These are phyloP conservation scores for Paxillus ammoniavirescens DNA, from an alignment of 768 basidiomycete genomes.

Conservation along the genomic window DNA sequence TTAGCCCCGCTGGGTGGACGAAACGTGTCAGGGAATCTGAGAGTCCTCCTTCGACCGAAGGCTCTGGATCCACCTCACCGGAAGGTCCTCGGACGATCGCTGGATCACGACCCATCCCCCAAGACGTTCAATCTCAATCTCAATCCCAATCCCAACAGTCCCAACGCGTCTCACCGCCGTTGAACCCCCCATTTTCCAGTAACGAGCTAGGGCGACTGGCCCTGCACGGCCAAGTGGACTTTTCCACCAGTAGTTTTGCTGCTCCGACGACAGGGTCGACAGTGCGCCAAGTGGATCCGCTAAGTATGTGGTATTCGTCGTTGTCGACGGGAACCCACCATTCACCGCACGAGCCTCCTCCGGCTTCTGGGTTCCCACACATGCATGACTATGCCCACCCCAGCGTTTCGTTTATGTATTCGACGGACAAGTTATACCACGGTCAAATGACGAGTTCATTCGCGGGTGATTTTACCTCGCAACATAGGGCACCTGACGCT, in stretches of 20 bases:
- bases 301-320: conserved; percentile 21
- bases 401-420: conserved; percentile 4
- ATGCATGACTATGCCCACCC: conserved; percentile 1
- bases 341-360: not conserved
- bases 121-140: conserved; percentile 15
- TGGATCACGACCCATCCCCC: conserved; percentile 34
- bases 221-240: conserved; percentile 31
- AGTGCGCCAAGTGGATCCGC: conserved; percentile 1
- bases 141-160: conserved; percentile 1
- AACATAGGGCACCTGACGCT: not conserved
- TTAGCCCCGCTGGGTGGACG: conserved; percentile 47
- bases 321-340: conserved; percentile 1
- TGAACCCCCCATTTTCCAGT: conserved; percentile 52
- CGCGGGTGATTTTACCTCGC: not conserved
- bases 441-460: conserved; percentile 15
- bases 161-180: conserved; percentile 15
- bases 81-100: conserved; percentile 29
- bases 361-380: not conserved
- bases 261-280: not conserved
- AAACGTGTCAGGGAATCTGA: conserved; percentile 68
- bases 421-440: conserved; percentile 23
- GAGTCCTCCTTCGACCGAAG: conserved; percentile 31
- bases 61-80: conserved; percentile 2
- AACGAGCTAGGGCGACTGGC: conserved; percentile 59
- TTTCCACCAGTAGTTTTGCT: not conserved